These are phyloP conservation scores for Botrytis aclada DNA, from an alignment of 2,329 filamentous ascomycete species.

Conservation along the genomic window DNA sequence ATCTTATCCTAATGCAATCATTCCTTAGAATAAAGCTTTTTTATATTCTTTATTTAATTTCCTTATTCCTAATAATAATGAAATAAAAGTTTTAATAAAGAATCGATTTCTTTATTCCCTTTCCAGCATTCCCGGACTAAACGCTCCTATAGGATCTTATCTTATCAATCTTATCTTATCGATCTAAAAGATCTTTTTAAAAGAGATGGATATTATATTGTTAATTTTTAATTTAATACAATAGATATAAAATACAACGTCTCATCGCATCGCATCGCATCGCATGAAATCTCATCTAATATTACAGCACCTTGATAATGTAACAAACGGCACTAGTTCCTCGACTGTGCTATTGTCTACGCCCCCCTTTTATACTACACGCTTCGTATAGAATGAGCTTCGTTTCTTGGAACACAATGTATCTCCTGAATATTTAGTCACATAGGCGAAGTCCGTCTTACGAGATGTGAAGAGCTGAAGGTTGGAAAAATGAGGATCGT, in stretches of 20 bases:
- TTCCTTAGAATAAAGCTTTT: too few species aligned
- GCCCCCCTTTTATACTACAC: not conserved
- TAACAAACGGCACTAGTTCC: not conserved
- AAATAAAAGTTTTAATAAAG: too few species aligned
- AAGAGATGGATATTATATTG: too few species aligned
- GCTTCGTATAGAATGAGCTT: not conserved
- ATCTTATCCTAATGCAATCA: too few species aligned
- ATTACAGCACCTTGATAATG: not conserved
- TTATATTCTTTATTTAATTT: too few species aligned
- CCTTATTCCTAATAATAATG: too few species aligned
- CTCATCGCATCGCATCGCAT: slow-evolving; percentile 8
- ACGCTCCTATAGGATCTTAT: too few species aligned
- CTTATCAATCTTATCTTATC: too few species aligned
- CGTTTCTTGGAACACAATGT: not conserved
- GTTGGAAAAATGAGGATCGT: not conserved
- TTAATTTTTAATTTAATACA: too few species aligned
- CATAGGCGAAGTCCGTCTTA: slow-evolving; percentile 14
- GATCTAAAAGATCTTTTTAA: too few species aligned
- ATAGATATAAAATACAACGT: slow-evolving; percentile 3
- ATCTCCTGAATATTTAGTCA: not conserved
- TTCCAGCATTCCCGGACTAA: too few species aligned
- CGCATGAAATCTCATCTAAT: not conserved
- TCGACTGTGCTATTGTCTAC: not conserved
- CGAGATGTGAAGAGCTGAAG: not conserved
- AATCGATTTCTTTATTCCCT: too few species aligned